Base-by-base conservation (phyloP, 2,329 filamentous ascomycete genomes). In the Beauveria brongniartii region DNA sequence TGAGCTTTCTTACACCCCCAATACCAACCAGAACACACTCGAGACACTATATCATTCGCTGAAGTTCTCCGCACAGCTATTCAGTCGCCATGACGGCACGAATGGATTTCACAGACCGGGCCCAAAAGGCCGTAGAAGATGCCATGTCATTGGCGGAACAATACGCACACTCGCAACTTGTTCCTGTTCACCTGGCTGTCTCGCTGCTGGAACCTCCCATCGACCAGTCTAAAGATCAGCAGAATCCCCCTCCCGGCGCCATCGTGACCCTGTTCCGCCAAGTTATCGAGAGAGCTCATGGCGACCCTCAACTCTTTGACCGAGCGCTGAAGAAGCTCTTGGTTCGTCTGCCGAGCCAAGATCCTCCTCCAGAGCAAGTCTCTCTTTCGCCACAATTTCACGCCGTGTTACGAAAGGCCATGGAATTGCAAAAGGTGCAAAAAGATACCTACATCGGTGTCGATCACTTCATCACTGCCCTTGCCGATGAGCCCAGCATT, bases 361-460 rank as follows among this genome's bases (percentile, higher is more conserved):
- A 97, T 67, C 94, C 94, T 16, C 92, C 94, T 14, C 94, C 94
- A 63, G 93, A 97, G 71, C 85, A 89, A 67, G 87, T 96, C 61
- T 86, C 90, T 59, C 85, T 96, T 68, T 87, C 92, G 12, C 91
- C 92, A 1, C 80, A 86, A 9, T 92, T 97, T 75, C 85, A 88
- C 64, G 90, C 89, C 67, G 83, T 97, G 61, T 81, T 99, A 56
- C 85, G 92, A 67, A 85, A 90, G 67, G 92, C 94, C 2, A 87
- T 90, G 73, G 92, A 97, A 37, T 76, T 99, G 59, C 93, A 95
- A 68, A 96, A 95, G 77, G 92, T 92, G n/a, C 94, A 99, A 70
- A 97, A 97, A 69, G 94, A 99, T 73, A 91, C 86, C 65, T 99
- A 87, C 74, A 90, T 99, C 65, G 94, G 93, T 46, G 87, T 97